phyloP scores from a whole-genome alignment of 2,329 filamentous ascomycete species.

The Colletotrichum sp. region DNA sequence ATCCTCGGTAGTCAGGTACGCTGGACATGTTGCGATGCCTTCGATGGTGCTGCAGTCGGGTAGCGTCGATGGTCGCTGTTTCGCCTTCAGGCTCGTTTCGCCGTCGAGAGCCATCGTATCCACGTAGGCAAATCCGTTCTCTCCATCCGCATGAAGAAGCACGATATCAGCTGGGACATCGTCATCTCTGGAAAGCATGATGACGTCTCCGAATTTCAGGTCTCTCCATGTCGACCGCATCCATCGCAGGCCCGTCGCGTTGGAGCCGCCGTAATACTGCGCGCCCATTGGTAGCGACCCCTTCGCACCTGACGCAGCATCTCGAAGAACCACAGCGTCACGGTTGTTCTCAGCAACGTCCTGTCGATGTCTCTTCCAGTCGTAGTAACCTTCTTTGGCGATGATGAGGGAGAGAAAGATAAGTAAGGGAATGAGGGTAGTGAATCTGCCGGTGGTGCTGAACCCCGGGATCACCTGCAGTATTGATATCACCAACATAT shows the following conservation, averaged over 20 bases:
- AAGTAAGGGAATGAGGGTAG: constrained; percentile 74
- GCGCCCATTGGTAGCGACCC: constrained; percentile 31
- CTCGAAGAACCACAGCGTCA: not conserved
- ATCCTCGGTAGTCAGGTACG: constrained; percentile 74
- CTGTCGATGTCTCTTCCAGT: constrained; percentile 78
- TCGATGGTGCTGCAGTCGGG: constrained; percentile 61
- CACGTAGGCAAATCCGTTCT: constrained; percentile 80
- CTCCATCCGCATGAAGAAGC: constrained; percentile 76
- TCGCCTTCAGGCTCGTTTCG: constrained; percentile 81
- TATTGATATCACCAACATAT: constrained; percentile 84
- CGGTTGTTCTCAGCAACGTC: constrained; percentile 77
- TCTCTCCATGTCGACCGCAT: constrained; percentile 46
- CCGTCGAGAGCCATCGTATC: constrained; percentile 86
- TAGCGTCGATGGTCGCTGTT: constrained; percentile 68
- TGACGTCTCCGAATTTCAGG: constrained; percentile 54
- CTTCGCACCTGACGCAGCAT: constrained; percentile 27
- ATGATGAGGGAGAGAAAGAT: constrained; percentile 84
- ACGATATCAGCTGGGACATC: constrained; percentile 82
- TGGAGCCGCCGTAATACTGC: constrained; percentile 20
- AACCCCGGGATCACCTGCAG: constrained; percentile 79
- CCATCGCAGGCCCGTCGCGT: constrained; percentile 62
- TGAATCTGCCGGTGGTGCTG: constrained; percentile 77
- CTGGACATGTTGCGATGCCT: constrained; percentile 58
- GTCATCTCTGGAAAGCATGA: constrained; percentile 69
- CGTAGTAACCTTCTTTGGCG: constrained; percentile 86